These are phyloP conservation scores for Perkinsus marinus DNA, from an alignment of 169 alveolate species.

Conservation along the genomic window DNA sequence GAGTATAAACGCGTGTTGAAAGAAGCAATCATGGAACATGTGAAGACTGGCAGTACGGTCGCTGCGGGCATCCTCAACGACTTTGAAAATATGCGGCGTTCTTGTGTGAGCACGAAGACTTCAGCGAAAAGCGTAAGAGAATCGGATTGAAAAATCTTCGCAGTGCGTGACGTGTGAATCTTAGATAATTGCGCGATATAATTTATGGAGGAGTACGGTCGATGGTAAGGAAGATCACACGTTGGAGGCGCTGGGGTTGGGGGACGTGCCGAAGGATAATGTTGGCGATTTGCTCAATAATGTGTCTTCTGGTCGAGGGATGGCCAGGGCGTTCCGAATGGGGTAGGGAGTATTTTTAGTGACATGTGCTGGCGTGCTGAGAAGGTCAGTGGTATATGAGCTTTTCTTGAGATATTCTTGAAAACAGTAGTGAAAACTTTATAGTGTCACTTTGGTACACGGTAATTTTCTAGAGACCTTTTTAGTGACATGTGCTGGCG, in stretches of 20 bases:
- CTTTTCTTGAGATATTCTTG: too few species aligned
- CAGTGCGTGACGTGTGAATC: too few species aligned
- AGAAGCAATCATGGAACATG: slow-evolving; percentile 39
- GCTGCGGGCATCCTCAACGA: slow-evolving; percentile 38
- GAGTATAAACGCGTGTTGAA: slow-evolving; percentile 33
- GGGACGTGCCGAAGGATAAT: background rate
- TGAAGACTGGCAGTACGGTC: slow-evolving; percentile 30
- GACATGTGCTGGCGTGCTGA: background rate
- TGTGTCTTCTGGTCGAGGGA: background rate
- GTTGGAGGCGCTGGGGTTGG: background rate
- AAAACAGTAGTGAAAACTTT: too few species aligned
- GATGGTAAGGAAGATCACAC: background rate
- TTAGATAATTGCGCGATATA: background rate
- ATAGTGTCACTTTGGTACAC: too few species aligned
- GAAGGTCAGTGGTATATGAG: background rate
- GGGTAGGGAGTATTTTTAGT: background rate
- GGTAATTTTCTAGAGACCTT: too few species aligned
- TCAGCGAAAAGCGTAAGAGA: slow-evolving; percentile 23
- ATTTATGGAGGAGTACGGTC: background rate
- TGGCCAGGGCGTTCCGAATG: background rate
- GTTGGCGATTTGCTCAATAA: background rate
- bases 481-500: too few species aligned
- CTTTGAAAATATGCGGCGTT: slow-evolving; percentile 2
- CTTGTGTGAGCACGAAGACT: slow-evolving; percentile 7
- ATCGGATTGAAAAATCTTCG: too few species aligned